Base-by-base conservation (phyloP, 306 rosid genomes). In the Cicer arietinum region DNA sequence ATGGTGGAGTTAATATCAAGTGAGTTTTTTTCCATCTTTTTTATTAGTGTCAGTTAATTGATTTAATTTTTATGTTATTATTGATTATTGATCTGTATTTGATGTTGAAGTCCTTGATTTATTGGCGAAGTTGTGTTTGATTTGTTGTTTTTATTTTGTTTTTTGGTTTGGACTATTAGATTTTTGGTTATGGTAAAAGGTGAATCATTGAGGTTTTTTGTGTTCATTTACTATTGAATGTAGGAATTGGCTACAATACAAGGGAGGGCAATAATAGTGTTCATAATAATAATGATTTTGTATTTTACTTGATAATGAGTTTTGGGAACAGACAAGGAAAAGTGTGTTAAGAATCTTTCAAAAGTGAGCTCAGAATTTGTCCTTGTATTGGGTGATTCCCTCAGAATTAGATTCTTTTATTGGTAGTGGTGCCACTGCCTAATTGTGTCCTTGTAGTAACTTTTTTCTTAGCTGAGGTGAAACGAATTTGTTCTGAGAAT, bases 1-100 rank as follows among this genome's bases (percentile, higher is more conserved):
- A 81, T 61, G 98, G 95, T 2, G 99, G 99, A 45, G 97, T 95
- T 77, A 90, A 77, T 54, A 84, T 92, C 90, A 95, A 90, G 99
- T 95, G 74, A 80, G 86, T 79, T 51, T 61, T 61, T 57, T 59
- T 53, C 40, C 25, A 3, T 37, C 35, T 12, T 60, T 12, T 60
- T 39, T 39, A 10, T 17, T 17, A 62, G 2, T 35, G 6, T 60
- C 6, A 3, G 11, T 60, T 61, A 8, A 54, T 8, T 18, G 6
- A 8, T 1, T 18, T 54, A 12, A 54, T 54, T 17, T 52, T 3
- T 52, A 30, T 52, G 58, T n/a, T 52, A 10, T 14, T 14, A 7
- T 52, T 52, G 58, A 52, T 16, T 48, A 7, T 52, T 14, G 61
- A 54, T 54, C 61, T 54, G 61, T 35, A 54, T 54, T 54, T 54